Percentiles rank a stretch among this genome's conserved stretches.
Conservation (phyloP, 805 yeast species). For the Debaryomyces tyrocola region DNA sequence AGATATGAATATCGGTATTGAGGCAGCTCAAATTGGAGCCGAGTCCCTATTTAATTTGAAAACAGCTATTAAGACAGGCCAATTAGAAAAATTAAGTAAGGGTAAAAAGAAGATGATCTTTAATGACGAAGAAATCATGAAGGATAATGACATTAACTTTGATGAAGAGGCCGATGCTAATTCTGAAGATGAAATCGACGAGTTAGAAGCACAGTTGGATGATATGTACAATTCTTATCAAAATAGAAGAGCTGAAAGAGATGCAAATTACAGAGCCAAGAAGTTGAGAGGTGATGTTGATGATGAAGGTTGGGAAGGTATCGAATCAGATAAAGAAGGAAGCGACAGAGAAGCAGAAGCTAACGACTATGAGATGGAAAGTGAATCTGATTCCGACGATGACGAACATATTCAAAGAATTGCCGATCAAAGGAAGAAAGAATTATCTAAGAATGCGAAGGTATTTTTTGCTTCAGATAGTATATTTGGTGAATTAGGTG, state of each 20-base stretch:
- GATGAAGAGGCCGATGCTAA: slow-evolving; percentile 32
- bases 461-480: slow-evolving; percentile 41
- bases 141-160: slow-evolving; percentile 58
- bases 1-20: slow-evolving; percentile 89
- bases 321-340: slow-evolving; percentile 46
- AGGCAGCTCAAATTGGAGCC: slow-evolving; percentile 79
- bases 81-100: slow-evolving; percentile 65
- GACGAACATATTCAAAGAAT: slow-evolving; percentile 66
- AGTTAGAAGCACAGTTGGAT: slow-evolving; percentile 79
- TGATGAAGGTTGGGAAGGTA: slow-evolving; percentile 80
- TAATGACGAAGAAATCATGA: slow-evolving; percentile 51
- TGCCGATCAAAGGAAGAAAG: slow-evolving; percentile 44
- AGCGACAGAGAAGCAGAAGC: slow-evolving; percentile 31
- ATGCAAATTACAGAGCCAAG: slow-evolving; percentile 68
- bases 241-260: slow-evolving; percentile 62
- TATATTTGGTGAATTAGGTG: slow-evolving; percentile 41
- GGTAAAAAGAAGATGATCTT: slow-evolving; percentile 74
- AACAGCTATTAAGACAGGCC: slow-evolving; percentile 86
- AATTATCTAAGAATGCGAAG: slow-evolving; percentile 35
- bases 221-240: slow-evolving; percentile 76
- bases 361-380: slow-evolving; percentile 46
- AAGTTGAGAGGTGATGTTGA: slow-evolving; percentile 72
- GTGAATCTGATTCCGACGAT: slow-evolving; percentile 58
- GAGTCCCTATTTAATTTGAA: slow-evolving; percentile 80
- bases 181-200: slow-evolving; percentile 55